phyloP scores from a whole-genome alignment of 768 basidiomycete genomes.

The Boletus coccyginus region DNA sequence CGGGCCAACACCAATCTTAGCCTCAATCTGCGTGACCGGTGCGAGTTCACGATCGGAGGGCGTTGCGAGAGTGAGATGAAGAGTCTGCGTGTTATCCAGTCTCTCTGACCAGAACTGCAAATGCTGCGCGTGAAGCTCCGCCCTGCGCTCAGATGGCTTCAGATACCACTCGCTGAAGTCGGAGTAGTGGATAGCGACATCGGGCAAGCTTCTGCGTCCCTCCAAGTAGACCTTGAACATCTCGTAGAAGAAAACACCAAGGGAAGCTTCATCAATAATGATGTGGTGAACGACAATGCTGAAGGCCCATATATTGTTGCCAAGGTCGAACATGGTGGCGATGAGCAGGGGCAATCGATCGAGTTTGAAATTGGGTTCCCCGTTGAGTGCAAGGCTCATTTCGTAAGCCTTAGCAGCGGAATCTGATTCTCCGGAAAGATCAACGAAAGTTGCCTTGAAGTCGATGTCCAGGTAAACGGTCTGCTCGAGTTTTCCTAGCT shows the following conservation, averaged over 20 bases:
- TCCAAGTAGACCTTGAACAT: conserved; percentile 28
- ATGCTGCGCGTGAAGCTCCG: conserved; percentile 23
- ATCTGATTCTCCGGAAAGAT: conserved; percentile 28
- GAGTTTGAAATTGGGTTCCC: conserved; percentile 24
- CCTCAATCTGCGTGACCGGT: conserved; percentile 27
- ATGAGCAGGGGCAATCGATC: conserved; percentile 26
- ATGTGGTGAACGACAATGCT: too few relatives aligned
- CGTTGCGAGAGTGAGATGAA: conserved; percentile 25
- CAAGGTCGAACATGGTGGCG: conserved; percentile 27
- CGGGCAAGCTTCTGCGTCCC: conserved; percentile 24
- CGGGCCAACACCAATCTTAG: conserved; percentile 15
- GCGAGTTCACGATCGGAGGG: conserved; percentile 27
- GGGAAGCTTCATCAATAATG: conserved; percentile 30
- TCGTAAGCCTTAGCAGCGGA: conserved; percentile 28
- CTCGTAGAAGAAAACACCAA: conserved; percentile 31
- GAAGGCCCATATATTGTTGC: conserved; percentile 20
- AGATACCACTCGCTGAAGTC: conserved; percentile 25
- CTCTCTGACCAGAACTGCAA: conserved; percentile 25
- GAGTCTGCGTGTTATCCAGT: conserved; percentile 14
- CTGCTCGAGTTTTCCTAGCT: conserved; percentile 27
- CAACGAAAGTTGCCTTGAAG: conserved; percentile 21
- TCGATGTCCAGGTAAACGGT: conserved; percentile 28
- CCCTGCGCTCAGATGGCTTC: conserved; percentile 29
- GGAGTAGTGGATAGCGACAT: conserved; percentile 20
- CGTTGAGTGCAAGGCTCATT: conserved; percentile 26